A percentile compares a stretch with the other conserved stretches of the same genome.
Evolutionary conservation across 225 moss, liverwort and hornwort genomes (phyloP).

Genomic region (Polytrichum formosum): DNA sequence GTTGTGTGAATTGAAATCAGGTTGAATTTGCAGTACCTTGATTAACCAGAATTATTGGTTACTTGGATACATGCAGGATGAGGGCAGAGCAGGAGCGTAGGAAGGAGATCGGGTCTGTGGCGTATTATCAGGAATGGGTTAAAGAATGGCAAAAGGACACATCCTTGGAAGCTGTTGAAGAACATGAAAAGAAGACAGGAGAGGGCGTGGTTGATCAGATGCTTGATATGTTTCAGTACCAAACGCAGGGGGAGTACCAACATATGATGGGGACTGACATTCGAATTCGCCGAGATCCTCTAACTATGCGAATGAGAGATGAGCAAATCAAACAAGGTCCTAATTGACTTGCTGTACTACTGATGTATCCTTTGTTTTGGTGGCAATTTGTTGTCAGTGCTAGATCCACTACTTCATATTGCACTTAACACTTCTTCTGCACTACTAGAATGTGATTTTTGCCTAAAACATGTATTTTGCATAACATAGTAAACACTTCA

Average conservation of each 20-base stretch:
- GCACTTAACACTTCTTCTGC: too few relatives aligned
- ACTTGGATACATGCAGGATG: constrained; percentile 47
- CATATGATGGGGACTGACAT: constrained; percentile 88
- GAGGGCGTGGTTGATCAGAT: constrained; percentile 74
- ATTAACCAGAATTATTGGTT: not conserved
- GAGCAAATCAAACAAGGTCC: constrained; percentile 89
- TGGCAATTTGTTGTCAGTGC: not conserved
- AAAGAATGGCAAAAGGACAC: constrained; percentile 63
- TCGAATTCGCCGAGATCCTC: constrained; percentile 82
- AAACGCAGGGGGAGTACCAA: constrained; percentile 70
- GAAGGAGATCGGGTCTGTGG: constrained; percentile 61
- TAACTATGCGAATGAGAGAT: constrained; percentile 84
- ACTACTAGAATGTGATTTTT: too few relatives aligned
- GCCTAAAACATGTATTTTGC: too few relatives aligned
- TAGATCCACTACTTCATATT: too few relatives aligned
- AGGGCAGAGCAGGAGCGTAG: constrained; percentile 72
- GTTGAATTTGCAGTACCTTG: too few relatives aligned
- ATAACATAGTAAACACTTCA: too few relatives aligned
- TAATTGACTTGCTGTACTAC: too few relatives aligned
- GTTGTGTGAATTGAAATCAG: too few relatives aligned
- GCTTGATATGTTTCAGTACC: constrained; percentile 77
- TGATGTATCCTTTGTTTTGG: not conserved
- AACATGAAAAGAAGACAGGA: constrained; percentile 53
- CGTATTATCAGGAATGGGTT: constrained; percentile 95
- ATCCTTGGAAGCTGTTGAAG: constrained; percentile 60